These are phyloP conservation scores for Penicillium sp. DNA, from an alignment of 2,329 filamentous ascomycete species.

Conservation along the genomic window DNA sequence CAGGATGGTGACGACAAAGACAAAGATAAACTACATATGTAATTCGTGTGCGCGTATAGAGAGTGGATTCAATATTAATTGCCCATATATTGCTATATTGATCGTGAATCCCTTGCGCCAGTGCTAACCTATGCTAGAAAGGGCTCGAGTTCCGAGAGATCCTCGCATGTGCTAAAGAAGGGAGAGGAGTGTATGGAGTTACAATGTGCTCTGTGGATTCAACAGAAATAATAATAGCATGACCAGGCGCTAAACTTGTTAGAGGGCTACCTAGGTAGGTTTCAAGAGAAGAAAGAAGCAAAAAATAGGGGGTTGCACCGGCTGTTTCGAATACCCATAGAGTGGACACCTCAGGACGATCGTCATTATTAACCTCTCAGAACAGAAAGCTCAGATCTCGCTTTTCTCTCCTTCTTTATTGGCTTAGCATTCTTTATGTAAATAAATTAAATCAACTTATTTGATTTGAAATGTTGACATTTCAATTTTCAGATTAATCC, in stretches of 20 bases:
- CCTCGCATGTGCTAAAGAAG: slow-evolving; percentile 13
- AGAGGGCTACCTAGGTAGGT: slow-evolving; percentile 1
- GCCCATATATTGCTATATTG: slow-evolving; percentile 5
- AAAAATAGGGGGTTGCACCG: slow-evolving; percentile 14
- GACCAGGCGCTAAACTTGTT: background rate
- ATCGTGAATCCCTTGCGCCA: slow-evolving; percentile 8
- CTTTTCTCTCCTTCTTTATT: background rate
- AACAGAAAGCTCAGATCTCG: slow-evolving; percentile 1
- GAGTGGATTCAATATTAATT: slow-evolving; percentile 3
- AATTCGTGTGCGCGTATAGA: background rate
- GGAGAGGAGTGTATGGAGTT: background rate
- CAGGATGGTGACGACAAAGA: background rate
- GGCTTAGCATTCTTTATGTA: background rate
- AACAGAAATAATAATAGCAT: background rate
- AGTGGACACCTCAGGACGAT: slow-evolving; percentile 24
- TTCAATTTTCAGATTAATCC: background rate
- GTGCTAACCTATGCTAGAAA: slow-evolving; percentile 15
- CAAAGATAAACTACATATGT: background rate
- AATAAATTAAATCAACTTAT: background rate
- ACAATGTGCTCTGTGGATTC: background rate
- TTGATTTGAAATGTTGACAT: background rate
- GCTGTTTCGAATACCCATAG: slow-evolving; percentile 22
- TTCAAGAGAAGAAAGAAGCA: slow-evolving; percentile 11
- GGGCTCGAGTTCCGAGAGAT: slow-evolving; percentile 21
- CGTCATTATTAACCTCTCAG: slow-evolving; percentile 18